Evolutionary conservation across 1,139 yeast species (phyloP), one percentile per base, ranked within the genome.

Genomic region (Diutina rugosa): DNA sequence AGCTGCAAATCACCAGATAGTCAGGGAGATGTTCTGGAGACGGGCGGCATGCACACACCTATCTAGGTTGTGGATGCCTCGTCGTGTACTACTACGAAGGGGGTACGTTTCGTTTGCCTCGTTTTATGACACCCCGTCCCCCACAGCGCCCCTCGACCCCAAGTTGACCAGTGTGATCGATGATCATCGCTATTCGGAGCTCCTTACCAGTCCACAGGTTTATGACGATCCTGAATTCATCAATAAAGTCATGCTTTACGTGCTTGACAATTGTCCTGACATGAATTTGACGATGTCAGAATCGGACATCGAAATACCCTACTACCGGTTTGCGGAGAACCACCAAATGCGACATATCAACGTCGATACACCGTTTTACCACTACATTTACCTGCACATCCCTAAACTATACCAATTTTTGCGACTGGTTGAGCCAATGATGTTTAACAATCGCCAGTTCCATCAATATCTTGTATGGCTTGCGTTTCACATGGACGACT

Each of bases 361-460:
- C 16, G 53, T 49, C 29, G 53, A 49, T 32, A 49, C 53, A 4
- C 53, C 53, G 12, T 49, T 49, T 32, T 49, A 49, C 44, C 53
- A 49, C 28, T 32, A 49, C 32, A 49, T 49, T 6, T 49, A 49
- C 14, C 44, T 16, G 41, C 53, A 49, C 16, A 16, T 49, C n/a
- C 53, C 53, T n/a, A 12, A 30, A 44, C 14, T 49, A 16, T 49
- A 49, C 32, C 44, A 30, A 29, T 49, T 30, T 16, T 49, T 30
- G n/a, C 32, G 32, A 14, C 53, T 32, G 53, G 41, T 32, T 14
- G 53, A 49, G 29, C 53, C 44, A 9, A 49, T 49, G 53, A 49
- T 49, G 53, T 49, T 49, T 9, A 49, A 49, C 18, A 49, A 49
- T 18, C 53, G 45, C 9, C 53, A 32, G 10, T 49, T 49, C 21